These are phyloP conservation scores for Solanum peruvianum DNA, from an alignment of 257 asterid genomes.

Conservation along the genomic window DNA sequence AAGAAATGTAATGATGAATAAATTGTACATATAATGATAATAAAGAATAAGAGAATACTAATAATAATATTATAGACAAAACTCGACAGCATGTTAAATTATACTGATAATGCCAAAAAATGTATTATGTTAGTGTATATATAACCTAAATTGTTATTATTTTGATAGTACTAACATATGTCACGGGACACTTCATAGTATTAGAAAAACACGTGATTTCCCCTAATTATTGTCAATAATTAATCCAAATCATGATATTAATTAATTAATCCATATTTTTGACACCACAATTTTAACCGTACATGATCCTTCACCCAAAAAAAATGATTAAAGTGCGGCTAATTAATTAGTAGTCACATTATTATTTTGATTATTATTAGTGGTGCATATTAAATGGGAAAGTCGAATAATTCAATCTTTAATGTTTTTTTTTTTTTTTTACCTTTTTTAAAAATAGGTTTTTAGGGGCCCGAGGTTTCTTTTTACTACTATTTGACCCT, in stretches of 20 bases:
- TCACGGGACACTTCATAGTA: slow-evolving; percentile 14
- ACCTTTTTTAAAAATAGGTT: background rate
- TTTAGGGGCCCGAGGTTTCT: slow-evolving; percentile 63
- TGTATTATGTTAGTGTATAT: background rate
- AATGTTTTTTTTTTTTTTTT: background rate
- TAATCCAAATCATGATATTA: background rate
- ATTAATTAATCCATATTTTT: background rate
- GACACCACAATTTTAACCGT: background rate
- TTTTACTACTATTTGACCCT: slow-evolving; percentile 27
- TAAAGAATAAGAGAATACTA: background rate
- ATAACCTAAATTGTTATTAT: background rate
- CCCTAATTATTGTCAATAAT: slow-evolving; percentile 27
- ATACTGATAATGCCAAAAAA: background rate
- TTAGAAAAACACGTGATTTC: slow-evolving; percentile 22
- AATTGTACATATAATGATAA: background rate
- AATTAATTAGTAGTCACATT: background rate
- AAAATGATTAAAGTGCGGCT: slow-evolving; percentile 2
- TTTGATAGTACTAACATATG: background rate
- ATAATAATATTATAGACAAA: background rate
- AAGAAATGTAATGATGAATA: background rate
- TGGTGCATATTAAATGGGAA: background rate
- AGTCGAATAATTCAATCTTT: slow-evolving; percentile 5
- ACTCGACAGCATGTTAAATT: background rate
- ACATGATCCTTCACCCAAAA: background rate
- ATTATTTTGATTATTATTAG: background rate